These are phyloP conservation scores for Rhytidhysteron rufulum DNA, from an alignment of 2,329 filamentous ascomycete species.

Conservation along the genomic window DNA sequence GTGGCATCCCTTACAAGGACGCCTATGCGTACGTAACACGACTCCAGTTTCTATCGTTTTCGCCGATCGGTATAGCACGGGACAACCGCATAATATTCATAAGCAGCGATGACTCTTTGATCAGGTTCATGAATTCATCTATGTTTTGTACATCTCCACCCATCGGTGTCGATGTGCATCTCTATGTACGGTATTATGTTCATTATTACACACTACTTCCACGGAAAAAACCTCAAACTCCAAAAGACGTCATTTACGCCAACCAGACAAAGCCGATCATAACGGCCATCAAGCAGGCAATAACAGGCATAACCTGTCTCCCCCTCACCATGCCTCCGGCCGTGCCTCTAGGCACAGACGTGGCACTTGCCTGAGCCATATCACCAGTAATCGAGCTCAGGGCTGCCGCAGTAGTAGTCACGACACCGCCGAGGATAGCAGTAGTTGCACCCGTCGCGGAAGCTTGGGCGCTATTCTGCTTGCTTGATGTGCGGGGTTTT, in stretches of 20 bases:
- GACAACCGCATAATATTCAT: background rate
- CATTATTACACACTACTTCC: background rate
- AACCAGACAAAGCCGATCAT: background rate
- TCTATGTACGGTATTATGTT: background rate
- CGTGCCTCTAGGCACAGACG: background rate
- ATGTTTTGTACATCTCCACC: background rate
- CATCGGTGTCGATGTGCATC: background rate
- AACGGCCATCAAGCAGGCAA: background rate
- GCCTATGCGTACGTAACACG: too few species aligned
- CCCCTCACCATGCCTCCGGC: background rate
- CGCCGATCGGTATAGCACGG: too few species aligned
- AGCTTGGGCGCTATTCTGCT: background rate
- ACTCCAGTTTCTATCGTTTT: too few species aligned
- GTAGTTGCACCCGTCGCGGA: slow-evolving; percentile 3
- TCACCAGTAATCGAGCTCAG: slow-evolving; percentile 5
- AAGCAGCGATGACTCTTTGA: background rate
- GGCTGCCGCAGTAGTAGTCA: slow-evolving; percentile 7
- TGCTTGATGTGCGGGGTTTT: background rate
- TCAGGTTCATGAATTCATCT: background rate
- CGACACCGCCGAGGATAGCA: slow-evolving; percentile 3
- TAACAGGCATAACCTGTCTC: background rate
- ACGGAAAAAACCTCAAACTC: background rate
- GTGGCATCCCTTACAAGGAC: too few species aligned
- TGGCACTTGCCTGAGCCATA: background rate
- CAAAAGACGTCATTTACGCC: background rate